Conservation (phyloP, 2,329 filamentous ascomycete species). For the Botryotinia calthae region DNA sequence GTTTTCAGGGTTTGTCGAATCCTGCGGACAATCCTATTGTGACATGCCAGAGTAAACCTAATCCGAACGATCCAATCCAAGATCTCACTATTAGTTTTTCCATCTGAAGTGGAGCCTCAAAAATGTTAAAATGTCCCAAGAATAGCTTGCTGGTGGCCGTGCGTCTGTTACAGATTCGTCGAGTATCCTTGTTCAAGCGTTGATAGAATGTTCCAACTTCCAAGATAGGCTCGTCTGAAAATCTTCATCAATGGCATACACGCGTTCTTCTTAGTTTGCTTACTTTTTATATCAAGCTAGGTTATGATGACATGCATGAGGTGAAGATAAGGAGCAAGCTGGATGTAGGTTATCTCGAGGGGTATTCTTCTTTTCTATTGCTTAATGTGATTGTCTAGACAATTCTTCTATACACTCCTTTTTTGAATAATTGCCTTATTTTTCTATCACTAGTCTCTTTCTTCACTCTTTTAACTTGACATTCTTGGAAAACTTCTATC, state of each 20-base stretch:
- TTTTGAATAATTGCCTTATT: background rate
- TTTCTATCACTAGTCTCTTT: too few relatives aligned
- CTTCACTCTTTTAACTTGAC: background rate
- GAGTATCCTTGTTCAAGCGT: background rate
- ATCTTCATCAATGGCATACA: constrained; percentile 1
- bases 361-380: background rate
- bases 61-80: background rate
- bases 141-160: background rate
- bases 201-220: background rate
- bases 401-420: background rate
- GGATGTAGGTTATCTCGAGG: background rate
- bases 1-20: background rate
- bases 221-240: background rate
- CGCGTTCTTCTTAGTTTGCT: background rate
- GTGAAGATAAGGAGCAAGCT: constrained; percentile 1
- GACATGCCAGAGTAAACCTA: background rate
- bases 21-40: background rate
- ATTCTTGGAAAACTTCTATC: background rate
- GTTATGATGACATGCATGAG: background rate
- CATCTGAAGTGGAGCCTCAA: background rate
- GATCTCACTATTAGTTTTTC: background rate
- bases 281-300: background rate
- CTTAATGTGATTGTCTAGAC: background rate
- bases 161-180: background rate
- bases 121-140: background rate